A percentile compares a stretch with the other conserved stretches of the same genome.
phyloP scores from a whole-genome alignment of 305 asterid genomes.

The Fraxinus sp. region DNA sequence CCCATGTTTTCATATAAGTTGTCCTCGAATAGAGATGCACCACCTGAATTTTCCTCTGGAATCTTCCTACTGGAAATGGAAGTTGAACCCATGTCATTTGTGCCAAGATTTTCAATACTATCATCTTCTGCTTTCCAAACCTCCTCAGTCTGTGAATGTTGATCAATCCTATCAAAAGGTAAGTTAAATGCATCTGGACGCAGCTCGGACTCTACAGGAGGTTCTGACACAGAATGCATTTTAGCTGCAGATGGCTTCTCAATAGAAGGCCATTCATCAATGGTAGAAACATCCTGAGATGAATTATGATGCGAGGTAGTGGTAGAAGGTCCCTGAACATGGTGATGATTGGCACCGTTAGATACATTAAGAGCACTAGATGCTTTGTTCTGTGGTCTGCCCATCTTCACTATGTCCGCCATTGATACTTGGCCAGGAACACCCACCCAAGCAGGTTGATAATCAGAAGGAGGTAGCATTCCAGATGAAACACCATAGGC shows the following conservation, averaged over 20 bases:
- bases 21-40: constrained; percentile 51
- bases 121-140: constrained; percentile 46
- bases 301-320: constrained; percentile 32
- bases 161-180: constrained; percentile 40
- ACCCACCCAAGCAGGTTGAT: constrained; percentile 67
- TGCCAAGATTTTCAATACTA: constrained; percentile 41
- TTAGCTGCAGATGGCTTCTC: constrained; percentile 57
- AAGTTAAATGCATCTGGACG: constrained; percentile 46
- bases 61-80: constrained; percentile 44
- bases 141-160: constrained; percentile 46
- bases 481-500: constrained; percentile 46
- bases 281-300: constrained; percentile 39
- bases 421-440: constrained; percentile 82
- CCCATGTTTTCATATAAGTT: constrained; percentile 49
- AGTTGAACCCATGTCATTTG: constrained; percentile 42
- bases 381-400: constrained; percentile 58
- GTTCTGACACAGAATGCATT: constrained; percentile 34
- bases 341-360: constrained; percentile 32
- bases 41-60: constrained; percentile 56
- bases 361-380: constrained; percentile 37
- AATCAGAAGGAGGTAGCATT: constrained; percentile 47
- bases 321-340: constrained; percentile 39
- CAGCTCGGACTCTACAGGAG: constrained; percentile 40
- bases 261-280: constrained; percentile 81
- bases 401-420: constrained; percentile 99